These are phyloP conservation scores for Termitomyces sp. DNA, from an alignment of 768 basidiomycete genomes.

Conservation along the genomic window DNA sequence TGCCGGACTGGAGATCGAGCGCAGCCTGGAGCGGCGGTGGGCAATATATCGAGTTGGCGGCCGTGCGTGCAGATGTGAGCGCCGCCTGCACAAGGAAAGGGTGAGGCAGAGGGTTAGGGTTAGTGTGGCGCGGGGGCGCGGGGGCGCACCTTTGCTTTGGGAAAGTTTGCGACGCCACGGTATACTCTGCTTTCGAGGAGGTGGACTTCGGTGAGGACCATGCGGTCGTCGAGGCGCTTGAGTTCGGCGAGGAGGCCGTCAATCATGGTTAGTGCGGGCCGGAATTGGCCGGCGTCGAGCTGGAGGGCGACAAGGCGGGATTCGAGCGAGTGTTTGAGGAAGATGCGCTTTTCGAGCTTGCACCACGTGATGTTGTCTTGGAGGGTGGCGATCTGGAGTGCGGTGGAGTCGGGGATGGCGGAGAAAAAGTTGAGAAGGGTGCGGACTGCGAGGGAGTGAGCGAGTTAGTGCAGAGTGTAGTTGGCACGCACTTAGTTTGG, in stretches of 20 bases:
- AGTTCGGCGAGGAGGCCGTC: constrained; percentile 88
- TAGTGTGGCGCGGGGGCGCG: background rate
- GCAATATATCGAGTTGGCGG: constrained; percentile 95
- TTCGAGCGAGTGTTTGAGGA: constrained; percentile 92
- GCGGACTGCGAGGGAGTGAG: constrained; percentile 51
- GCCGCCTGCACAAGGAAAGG: constrained; percentile 50
- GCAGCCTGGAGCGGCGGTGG: constrained; percentile 37
- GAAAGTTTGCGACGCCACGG: constrained; percentile 81
- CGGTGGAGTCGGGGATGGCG: constrained; percentile 66
- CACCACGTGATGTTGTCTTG: constrained; percentile 93
- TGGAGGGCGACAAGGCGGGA: constrained; percentile 82
- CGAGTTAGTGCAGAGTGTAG: background rate
- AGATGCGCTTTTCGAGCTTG: constrained; percentile 86
- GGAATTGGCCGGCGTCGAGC: constrained; percentile 72
- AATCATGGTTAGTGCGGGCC: constrained; percentile 75
- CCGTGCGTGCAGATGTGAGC: constrained; percentile 85
- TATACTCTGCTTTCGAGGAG: constrained; percentile 90
- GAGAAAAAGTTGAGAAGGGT: constrained; percentile 90
- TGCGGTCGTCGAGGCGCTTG: constrained; percentile 92
- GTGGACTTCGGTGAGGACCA: constrained; percentile 95
- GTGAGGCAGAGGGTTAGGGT: no score
- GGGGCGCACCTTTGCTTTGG: constrained; percentile 81
- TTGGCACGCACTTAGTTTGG: constrained; percentile 74
- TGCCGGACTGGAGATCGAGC: constrained; percentile 54
- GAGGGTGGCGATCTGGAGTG: constrained; percentile 79